A percentile compares a stretch with the other conserved stretches of the same genome.
These are phyloP conservation scores for Pelagomonas calceolata DNA, from an alignment of 108 stramenopile genomes.

Conservation along the genomic window DNA sequence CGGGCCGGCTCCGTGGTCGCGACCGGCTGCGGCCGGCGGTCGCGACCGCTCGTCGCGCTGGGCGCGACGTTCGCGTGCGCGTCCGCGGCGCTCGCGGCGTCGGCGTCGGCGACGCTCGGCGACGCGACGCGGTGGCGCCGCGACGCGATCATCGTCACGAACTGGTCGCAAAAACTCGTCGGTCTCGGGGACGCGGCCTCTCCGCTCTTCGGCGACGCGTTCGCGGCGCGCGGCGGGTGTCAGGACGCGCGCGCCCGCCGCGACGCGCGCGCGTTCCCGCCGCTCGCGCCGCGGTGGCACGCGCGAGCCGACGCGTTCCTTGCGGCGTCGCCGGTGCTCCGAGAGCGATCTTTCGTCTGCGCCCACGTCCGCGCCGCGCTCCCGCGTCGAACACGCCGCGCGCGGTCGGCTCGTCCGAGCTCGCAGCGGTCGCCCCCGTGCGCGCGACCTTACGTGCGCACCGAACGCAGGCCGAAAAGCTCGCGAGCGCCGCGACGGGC, in stretches of 20 bases:
- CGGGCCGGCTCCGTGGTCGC: not conserved
- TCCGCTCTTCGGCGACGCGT: not conserved
- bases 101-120: not conserved
- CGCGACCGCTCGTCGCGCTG: not conserved
- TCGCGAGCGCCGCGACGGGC: not conserved
- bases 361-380: slow-evolving; percentile 1
- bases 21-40: not conserved
- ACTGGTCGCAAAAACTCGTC: not conserved
- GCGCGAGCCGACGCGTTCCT: not conserved
- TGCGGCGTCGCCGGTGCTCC: not conserved
- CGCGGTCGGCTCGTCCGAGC: too few relatives aligned
- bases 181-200: not conserved
- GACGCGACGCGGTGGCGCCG: too few relatives aligned
- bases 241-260: not conserved
- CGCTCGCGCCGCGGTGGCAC: not conserved
- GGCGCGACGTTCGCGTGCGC: not conserved
- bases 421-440: too few relatives aligned
- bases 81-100: not conserved
- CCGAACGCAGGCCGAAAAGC: too few relatives aligned
- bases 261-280: not conserved
- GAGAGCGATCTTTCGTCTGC: not conserved
- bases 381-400: too few relatives aligned
- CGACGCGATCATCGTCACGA: not conserved
- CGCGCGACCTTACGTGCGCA: too few relatives aligned
- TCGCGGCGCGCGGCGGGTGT: not conserved